Evolutionary conservation across 2,329 filamentous ascomycete genomes (phyloP).

Genomic region (Colletotrichum chrysophilum): DNA sequence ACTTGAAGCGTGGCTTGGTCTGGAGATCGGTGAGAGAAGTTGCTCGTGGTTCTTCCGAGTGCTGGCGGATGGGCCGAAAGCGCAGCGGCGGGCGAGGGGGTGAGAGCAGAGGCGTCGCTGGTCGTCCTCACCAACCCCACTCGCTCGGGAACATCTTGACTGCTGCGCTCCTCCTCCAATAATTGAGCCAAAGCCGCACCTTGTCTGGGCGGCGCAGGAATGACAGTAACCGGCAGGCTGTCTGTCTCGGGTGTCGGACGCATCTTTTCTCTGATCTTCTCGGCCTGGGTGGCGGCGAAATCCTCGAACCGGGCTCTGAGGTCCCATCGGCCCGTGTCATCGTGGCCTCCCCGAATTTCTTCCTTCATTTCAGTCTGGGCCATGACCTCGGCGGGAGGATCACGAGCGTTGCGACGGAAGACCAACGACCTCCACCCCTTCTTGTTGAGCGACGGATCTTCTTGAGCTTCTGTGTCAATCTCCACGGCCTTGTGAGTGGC

Average conservation of each 20-base stretch:
- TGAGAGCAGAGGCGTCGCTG: slow-evolving; percentile 18
- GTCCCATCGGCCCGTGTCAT: slow-evolving; percentile 54
- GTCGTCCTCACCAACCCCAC: background rate
- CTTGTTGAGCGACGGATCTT: slow-evolving; percentile 19
- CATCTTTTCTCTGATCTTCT: slow-evolving; percentile 62
- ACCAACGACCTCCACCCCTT: slow-evolving; percentile 36
- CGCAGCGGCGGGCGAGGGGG: background rate
- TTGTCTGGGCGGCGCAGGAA: slow-evolving; percentile 65
- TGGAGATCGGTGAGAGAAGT: slow-evolving; percentile 9
- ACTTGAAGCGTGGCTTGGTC: slow-evolving; percentile 27
- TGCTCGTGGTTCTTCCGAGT: slow-evolving; percentile 10
- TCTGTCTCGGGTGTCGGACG: slow-evolving; percentile 59
- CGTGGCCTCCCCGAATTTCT: slow-evolving; percentile 26
- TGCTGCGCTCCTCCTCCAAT: slow-evolving; percentile 56
- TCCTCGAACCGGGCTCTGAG: slow-evolving; percentile 62
- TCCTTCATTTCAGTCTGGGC: background rate
- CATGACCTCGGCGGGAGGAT: slow-evolving; percentile 13
- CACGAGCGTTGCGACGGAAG: slow-evolving; percentile 27
- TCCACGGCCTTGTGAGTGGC: background rate
- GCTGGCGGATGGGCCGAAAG: background rate
- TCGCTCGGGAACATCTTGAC: background rate
- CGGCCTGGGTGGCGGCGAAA: slow-evolving; percentile 65
- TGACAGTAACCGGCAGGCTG: slow-evolving; percentile 62
- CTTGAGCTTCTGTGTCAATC: slow-evolving; percentile 31
- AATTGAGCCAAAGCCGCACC: slow-evolving; percentile 62